A percentile compares a stretch with the other conserved stretches of the same genome.
These are phyloP conservation scores for Seiridium unicorne DNA, from an alignment of 2,329 filamentous ascomycete genomes.

Conservation along the genomic window DNA sequence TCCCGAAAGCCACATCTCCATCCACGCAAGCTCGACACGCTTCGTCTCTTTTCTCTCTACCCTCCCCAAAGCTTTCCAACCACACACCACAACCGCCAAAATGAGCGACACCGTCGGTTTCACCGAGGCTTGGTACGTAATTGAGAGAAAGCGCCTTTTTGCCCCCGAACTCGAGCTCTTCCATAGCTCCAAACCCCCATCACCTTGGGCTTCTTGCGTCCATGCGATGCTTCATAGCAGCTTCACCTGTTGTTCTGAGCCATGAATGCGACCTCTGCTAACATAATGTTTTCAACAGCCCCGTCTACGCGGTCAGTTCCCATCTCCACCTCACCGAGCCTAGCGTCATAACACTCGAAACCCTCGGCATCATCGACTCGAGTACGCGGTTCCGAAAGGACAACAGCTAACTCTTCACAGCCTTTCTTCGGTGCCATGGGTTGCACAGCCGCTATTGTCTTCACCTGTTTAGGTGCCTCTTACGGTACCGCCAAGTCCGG, in stretches of 20 bases:
- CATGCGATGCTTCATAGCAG: neutral
- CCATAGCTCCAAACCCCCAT: constrained; percentile 14
- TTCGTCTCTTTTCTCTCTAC: constrained; percentile 6
- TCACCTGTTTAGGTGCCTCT: constrained; percentile 93
- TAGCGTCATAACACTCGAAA: constrained; percentile 20
- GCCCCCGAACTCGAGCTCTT: constrained; percentile 6
- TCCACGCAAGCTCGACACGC: constrained; percentile 11
- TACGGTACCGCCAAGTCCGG: constrained; percentile 99
- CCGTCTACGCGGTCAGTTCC: constrained; percentile 95
- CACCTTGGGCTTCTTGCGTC: constrained; percentile 17
- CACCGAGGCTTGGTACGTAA: constrained; percentile 34
- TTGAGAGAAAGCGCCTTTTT: constrained; percentile 17
- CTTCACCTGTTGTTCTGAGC: neutral
- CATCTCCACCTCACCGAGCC: constrained; percentile 19
- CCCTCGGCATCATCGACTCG: neutral
- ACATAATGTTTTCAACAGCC: constrained; percentile 53
- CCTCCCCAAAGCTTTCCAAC: neutral
- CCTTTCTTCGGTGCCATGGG: constrained; percentile 87
- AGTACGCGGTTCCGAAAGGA: neutral
- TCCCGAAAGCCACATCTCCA: constrained; percentile 3
- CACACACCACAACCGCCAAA: constrained; percentile 15
- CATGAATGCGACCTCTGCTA: constrained; percentile 16
- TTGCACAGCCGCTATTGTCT: constrained; percentile 88
- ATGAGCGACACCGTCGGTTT: constrained; percentile 19
- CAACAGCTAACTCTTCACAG: constrained; percentile 22